Percentiles rank a stretch among this genome's conserved stretches.
These are phyloP conservation scores for Meredithiella fracta DNA, from an alignment of 2,329 filamentous ascomycete species.

Conservation along the genomic window DNA sequence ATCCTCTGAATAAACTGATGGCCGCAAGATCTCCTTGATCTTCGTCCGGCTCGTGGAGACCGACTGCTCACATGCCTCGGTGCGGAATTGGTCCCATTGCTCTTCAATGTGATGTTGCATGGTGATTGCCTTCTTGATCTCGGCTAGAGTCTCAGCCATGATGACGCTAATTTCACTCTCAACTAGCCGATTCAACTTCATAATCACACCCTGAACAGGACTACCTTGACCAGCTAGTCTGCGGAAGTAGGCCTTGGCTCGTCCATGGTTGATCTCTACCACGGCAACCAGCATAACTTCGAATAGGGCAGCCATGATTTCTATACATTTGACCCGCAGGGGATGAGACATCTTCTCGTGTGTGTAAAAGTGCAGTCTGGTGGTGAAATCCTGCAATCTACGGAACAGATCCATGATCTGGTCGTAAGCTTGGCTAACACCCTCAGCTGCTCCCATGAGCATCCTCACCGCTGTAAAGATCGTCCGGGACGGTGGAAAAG, in stretches of 20 bases:
- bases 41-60: conserved; percentile 22
- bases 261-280: conserved; percentile 26
- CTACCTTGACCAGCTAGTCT: conserved; percentile 25
- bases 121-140: conserved; percentile 23
- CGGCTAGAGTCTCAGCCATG: conserved; percentile 27
- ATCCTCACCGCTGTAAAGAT: conserved; percentile 29
- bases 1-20: conserved; percentile 28
- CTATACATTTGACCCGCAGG: conserved; percentile 25
- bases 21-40: conserved; percentile 25
- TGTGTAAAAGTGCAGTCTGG: conserved; percentile 26
- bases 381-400: conserved; percentile 28
- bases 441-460: conserved; percentile 27
- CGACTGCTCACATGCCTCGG: conserved; percentile 22
- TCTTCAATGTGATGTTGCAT: conserved; percentile 23
- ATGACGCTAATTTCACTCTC: conserved; percentile 27
- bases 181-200: conserved; percentile 26
- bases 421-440: conserved; percentile 30
- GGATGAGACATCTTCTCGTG: conserved; percentile 23
- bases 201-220: conserved; percentile 25
- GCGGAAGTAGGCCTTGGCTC: conserved; percentile 26
- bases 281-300: conserved; percentile 29
- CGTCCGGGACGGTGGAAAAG: conserved; percentile 26
- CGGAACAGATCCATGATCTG: conserved; percentile 29
- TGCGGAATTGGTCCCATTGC: conserved; percentile 21
- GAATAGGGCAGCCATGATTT: conserved; percentile 28